Conservation (phyloP, 2,329 filamentous ascomycete species). For the Penicillium sp. region DNA sequence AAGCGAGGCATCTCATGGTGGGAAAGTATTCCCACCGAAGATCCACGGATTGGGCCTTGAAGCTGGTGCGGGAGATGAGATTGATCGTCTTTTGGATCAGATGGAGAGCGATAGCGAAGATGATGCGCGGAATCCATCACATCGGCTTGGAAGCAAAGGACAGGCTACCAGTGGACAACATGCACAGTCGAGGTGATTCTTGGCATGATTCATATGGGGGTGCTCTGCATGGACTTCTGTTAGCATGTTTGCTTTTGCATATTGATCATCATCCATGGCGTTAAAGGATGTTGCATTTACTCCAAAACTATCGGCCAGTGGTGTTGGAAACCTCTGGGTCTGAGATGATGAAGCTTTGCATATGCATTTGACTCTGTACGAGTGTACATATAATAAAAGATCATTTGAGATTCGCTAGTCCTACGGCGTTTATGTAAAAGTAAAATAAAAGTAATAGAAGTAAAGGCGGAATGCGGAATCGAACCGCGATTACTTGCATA, state of each 20-base stretch:
- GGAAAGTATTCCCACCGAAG: slow-evolving; percentile 5
- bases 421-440: too few relatives aligned
- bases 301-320: background rate
- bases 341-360: background rate
- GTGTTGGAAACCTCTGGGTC: background rate
- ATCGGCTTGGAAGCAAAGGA: slow-evolving; percentile 7
- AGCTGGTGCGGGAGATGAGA: slow-evolving; percentile 36
- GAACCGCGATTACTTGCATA: slow-evolving; percentile 4
- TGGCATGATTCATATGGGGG: background rate
- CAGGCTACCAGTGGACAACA: slow-evolving; percentile 6
- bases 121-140: slow-evolving; percentile 21
- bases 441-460: too few relatives aligned
- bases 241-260: background rate
- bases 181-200: slow-evolving; percentile 7
- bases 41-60: slow-evolving; percentile 22
- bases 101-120: slow-evolving; percentile 39
- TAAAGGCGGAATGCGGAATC: background rate
- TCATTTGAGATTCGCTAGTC: background rate
- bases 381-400: background rate
- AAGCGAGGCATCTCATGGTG: slow-evolving; percentile 9
- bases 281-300: background rate
- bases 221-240: background rate
- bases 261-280: background rate
- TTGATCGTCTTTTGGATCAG: slow-evolving; percentile 39
- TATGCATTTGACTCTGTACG: background rate